Evolutionary conservation across 768 basidiomycete genomes (phyloP).

Genomic region (Lentinula edodes): DNA sequence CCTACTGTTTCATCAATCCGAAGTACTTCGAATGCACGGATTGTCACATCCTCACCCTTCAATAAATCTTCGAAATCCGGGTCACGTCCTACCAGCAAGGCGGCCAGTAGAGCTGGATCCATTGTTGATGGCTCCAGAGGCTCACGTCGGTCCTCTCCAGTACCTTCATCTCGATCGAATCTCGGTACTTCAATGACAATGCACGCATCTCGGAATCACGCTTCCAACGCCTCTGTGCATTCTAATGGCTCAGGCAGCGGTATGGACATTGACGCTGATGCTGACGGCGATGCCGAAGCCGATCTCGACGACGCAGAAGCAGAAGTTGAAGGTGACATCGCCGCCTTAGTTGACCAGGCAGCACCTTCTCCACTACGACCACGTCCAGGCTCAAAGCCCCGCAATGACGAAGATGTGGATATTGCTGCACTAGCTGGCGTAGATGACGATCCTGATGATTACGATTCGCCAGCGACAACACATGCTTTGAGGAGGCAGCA

Average conservation of each 20-base stretch:
- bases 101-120: slow-evolving; percentile 1
- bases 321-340: slow-evolving; percentile 5
- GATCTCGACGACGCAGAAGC: slow-evolving; percentile 3
- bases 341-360: slow-evolving; percentile 2
- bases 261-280: slow-evolving; percentile 1
- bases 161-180: not conserved
- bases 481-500: slow-evolving; percentile 1
- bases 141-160: not conserved
- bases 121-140: not conserved
- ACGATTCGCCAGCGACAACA: slow-evolving; percentile 3
- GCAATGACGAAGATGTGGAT: slow-evolving; percentile 5
- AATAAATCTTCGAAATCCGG: not conserved
- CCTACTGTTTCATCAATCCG: not conserved
- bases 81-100: slow-evolving; percentile 3
- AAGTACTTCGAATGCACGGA: not conserved
- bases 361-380: not conserved
- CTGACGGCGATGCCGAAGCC: slow-evolving; percentile 5
- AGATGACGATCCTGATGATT: slow-evolving; percentile 10
- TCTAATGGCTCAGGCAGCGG: slow-evolving; percentile 3
- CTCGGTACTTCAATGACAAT: not conserved
- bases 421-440: slow-evolving; percentile 10
- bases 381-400: not conserved
- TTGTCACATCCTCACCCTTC: not conserved
- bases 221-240: not conserved
- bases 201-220: not conserved